Percentiles rank a stretch among this genome's conserved stretches.
These are phyloP conservation scores for Oidiodendron maius DNA, from an alignment of 495 filamentous ascomycete species.

Conservation along the genomic window DNA sequence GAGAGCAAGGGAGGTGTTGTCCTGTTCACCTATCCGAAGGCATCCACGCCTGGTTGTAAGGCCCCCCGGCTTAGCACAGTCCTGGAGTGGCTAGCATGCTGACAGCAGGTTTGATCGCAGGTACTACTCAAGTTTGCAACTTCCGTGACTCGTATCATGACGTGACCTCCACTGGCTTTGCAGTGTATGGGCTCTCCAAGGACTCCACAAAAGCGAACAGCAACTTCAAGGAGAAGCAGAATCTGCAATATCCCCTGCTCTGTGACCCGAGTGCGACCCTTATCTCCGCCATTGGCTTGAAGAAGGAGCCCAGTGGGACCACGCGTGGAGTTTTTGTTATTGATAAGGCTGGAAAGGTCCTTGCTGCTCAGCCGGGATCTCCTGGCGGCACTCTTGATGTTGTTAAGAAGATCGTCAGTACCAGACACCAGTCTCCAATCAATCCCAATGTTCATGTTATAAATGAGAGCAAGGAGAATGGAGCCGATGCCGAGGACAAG, in stretches of 20 bases:
- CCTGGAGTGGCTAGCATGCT: neutral
- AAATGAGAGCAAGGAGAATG: constrained; percentile 21
- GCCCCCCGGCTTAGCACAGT: neutral
- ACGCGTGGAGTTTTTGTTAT: constrained; percentile 81
- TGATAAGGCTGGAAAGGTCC: constrained; percentile 66
- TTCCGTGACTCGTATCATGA: constrained; percentile 79
- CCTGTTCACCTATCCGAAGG: constrained; percentile 93
- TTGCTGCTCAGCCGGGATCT: constrained; percentile 53
- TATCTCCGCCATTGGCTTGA: constrained; percentile 68
- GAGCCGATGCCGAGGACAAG: constrained; percentile 16
- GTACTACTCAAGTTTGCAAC: constrained; percentile 86
- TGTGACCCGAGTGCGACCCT: constrained; percentile 72
- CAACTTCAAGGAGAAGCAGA: constrained; percentile 83
- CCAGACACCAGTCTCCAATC: too few species aligned
- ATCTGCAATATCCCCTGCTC: constrained; percentile 80
- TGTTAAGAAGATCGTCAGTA: constrained; percentile 19
- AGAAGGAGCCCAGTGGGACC: constrained; percentile 72
- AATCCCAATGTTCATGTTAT: too few species aligned
- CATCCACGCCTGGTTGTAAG: constrained; percentile 70
- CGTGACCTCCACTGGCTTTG: constrained; percentile 73
- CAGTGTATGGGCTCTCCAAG: constrained; percentile 81
- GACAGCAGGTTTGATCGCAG: constrained; percentile 34
- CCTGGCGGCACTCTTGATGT: constrained; percentile 53
- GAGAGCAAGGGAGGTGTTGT: constrained; percentile 81
- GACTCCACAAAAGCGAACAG: constrained; percentile 88